Percentiles rank a stretch among this genome's conserved stretches.
Evolutionary conservation across 306 rosid species (phyloP).

Genomic region (Rubus parviflorus): DNA sequence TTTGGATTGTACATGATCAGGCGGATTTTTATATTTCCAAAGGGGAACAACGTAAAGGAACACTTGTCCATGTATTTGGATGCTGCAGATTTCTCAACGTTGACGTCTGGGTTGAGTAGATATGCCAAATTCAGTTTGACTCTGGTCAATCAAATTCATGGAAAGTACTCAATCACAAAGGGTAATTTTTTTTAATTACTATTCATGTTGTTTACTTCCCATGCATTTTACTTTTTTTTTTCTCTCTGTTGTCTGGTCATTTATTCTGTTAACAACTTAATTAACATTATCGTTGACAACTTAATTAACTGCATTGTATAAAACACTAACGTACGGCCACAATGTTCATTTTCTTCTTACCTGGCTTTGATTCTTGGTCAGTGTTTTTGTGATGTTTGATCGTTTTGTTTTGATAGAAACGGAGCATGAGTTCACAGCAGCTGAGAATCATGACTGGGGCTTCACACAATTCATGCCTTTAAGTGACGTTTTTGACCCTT

Average conservation of each 20-base stretch:
- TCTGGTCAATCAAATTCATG: neutral
- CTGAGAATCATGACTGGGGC: neutral
- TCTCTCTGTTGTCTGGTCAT: too few relatives aligned
- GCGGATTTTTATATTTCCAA: neutral
- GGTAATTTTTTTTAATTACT: neutral
- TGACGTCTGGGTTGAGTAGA: conserved; percentile 1
- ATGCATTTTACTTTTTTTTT: too few relatives aligned
- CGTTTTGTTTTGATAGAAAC: neutral
- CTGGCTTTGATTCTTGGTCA: too few relatives aligned
- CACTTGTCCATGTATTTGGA: conserved; percentile 3
- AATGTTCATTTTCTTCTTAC: neutral
- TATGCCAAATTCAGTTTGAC: neutral
- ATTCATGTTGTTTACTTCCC: neutral
- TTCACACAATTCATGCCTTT: neutral
- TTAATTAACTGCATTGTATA: too few relatives aligned
- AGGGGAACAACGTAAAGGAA: neutral
- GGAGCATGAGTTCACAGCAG: neutral
- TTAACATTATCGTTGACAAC: too few relatives aligned
- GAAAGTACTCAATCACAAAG: neutral
- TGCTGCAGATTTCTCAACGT: conserved; percentile 1
- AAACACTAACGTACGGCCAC: too few relatives aligned
- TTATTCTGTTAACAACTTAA: too few relatives aligned
- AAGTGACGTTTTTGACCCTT: neutral
- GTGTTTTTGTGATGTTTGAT: neutral
- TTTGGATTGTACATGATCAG: neutral